Evolutionary conservation across 208 protist species (phyloP), one percentile per base, ranked within the genome.

Genomic region (Crithidia brevicula): DNA sequence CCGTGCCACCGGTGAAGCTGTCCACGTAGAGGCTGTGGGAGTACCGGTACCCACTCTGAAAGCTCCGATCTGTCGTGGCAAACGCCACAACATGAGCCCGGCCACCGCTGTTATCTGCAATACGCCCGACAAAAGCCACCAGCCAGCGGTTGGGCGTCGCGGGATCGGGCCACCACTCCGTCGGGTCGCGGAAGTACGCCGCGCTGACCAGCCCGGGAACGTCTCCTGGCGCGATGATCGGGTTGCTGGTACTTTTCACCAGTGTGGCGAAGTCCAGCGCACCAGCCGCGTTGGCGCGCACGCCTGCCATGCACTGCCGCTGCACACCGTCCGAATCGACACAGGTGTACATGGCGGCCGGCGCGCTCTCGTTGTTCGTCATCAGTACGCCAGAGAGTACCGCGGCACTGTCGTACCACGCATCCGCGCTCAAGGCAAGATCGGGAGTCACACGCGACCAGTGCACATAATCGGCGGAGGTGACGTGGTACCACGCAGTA

Each of bases 401-500:
- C 57, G 53, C 81, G 18, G 20, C 15, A 20, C 28, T n/a, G 76
- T 81, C 61, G 77, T 86, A 83, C 30, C 34, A 72, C 10, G 46
- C 25, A 49, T 65, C 69, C 42, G 72, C 61, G 54, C 31, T 67
- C 20, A 83, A 40, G 6, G 77, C 54, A 11, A 64, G 25, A n/a
- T 27, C 3, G 23, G 67, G 20, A 4, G 51, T 30, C 28, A 38
- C 25, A 43, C 51, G 71, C 4, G 56, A 23, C 81, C 81, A 83
- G 40, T 76, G 33, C 18, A 64, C 77, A 61, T 86, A 83, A 60
- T 83, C 63, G 11, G 20, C 23, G 18, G 73, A 75, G 11, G 77
- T 78, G 20, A 78, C 54, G 61, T 86, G 73, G 38, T 76, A 83
- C 77, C 77, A 87, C 25, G 45, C 60, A 28, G 63, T 79, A 50